A percentile compares a stretch with the other conserved stretches of the same genome.
Conservation (phyloP, 768 basidiomycete species). For the Epithele typhae region DNA sequence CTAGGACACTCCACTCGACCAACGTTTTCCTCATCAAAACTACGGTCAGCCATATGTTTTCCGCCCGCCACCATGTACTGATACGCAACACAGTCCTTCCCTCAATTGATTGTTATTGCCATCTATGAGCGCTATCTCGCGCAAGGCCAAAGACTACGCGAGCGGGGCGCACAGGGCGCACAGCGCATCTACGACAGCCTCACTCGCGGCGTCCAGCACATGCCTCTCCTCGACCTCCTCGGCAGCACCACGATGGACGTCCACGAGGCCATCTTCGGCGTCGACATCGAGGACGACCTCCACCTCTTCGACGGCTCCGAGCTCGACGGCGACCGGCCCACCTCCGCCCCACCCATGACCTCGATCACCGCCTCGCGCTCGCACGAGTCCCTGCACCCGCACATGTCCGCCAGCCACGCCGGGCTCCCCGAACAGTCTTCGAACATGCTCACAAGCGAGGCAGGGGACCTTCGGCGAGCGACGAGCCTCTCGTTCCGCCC, state of each 20-base stretch:
- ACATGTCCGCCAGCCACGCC: too few relatives aligned
- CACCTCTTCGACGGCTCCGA: conserved; percentile 52
- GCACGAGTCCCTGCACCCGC: conserved; percentile 9
- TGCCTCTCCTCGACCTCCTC: conserved; percentile 74
- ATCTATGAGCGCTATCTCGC: conserved; percentile 74
- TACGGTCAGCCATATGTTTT: conserved; percentile 55
- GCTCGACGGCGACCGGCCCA: conserved; percentile 37
- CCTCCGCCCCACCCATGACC: conserved; percentile 5
- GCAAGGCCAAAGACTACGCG: conserved; percentile 45
- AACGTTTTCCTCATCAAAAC: conserved; percentile 85
- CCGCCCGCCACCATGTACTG: too few relatives aligned
- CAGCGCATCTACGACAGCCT: conserved; percentile 58
- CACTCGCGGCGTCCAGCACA: conserved; percentile 66
- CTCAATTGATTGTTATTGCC: conserved; percentile 69
- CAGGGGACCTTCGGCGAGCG: conserved; percentile 5
- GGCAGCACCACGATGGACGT: conserved; percentile 63
- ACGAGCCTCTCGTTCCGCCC: conserved; percentile 21
- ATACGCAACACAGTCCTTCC: conserved; percentile 52
- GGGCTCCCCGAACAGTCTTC: neutral
- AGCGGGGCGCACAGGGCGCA: conserved; percentile 47
- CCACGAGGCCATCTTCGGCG: conserved; percentile 77
- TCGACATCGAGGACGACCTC: conserved; percentile 44
- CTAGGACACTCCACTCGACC: conserved; percentile 72
- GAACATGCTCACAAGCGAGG: neutral
- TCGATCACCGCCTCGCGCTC: conserved; percentile 8